phyloP scores from a whole-genome alignment of 2,329 filamentous ascomycete genomes.

The Colletotrichum sublineola region DNA sequence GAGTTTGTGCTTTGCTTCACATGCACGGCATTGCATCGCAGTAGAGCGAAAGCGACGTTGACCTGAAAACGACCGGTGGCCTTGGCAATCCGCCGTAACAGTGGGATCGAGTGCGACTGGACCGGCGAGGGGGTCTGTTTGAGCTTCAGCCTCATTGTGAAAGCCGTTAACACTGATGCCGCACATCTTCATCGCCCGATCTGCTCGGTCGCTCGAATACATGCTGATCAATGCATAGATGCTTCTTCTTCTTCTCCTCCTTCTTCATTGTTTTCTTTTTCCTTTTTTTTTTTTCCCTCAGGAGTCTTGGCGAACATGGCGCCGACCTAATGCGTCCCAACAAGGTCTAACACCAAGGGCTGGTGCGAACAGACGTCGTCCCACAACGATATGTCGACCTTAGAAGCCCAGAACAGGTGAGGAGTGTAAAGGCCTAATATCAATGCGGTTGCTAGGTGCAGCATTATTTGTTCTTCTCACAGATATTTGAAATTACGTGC shows the following conservation, averaged over 20 bases:
- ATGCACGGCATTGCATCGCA: constrained; percentile 26
- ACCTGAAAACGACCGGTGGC: constrained; percentile 40
- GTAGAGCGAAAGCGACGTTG: constrained; percentile 15
- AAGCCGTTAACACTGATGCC: constrained; percentile 12
- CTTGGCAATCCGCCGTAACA: constrained; percentile 28
- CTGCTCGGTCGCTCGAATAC: constrained; percentile 24
- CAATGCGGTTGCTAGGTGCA: constrained; percentile 26
- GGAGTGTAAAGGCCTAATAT: background rate
- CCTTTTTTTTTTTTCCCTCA: constrained; percentile 33
- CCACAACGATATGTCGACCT: constrained; percentile 3
- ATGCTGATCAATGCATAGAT: constrained; percentile 22
- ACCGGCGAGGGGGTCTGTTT: constrained; percentile 21
- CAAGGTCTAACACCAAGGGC: background rate
- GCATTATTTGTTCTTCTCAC: constrained; percentile 22
- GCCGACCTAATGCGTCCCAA: constrained; percentile 25
- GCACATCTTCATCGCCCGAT: constrained; percentile 8
- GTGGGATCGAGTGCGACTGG: constrained; percentile 29
- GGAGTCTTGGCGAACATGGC: constrained; percentile 5
- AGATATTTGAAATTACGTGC: constrained; percentile 29
- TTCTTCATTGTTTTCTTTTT: no score
- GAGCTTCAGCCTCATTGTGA: constrained; percentile 23
- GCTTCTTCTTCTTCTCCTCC: constrained; percentile 22
- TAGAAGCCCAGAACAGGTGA: background rate
- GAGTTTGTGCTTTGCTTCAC: constrained; percentile 18
- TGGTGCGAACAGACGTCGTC: constrained; percentile 28